Conservation (phyloP, 352 stramenopile genomes). For the Pelagophyceae sp. region DNA sequence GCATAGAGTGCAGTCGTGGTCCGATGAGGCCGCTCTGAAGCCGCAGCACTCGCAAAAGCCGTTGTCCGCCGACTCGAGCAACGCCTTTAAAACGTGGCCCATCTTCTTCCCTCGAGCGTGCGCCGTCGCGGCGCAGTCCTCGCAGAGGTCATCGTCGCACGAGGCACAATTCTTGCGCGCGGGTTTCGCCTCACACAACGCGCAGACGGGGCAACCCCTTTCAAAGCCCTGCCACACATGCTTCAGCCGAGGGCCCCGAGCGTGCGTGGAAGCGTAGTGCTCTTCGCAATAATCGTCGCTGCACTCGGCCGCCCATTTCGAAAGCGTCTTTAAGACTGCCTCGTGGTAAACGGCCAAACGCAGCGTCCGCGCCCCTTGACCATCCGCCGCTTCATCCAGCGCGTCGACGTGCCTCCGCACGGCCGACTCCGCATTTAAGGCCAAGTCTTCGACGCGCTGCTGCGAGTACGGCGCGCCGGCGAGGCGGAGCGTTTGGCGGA, state of each 20-base stretch:
- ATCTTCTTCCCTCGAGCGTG: background rate
- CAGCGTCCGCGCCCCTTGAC: background rate
- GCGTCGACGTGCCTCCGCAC: background rate
- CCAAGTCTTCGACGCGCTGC: background rate
- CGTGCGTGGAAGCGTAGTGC: background rate
- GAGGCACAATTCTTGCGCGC: background rate
- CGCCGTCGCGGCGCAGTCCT: background rate
- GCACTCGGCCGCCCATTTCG: background rate
- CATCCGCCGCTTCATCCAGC: background rate
- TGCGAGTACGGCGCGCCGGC: background rate
- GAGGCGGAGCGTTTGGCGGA: background rate
- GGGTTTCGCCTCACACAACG: conserved; percentile 1
- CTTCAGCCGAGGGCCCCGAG: background rate
- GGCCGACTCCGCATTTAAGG: background rate
- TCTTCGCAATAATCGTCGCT: conserved; percentile 12
- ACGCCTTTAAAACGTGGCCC: background rate
- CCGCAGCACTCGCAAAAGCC: background rate
- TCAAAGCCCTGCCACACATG: background rate
- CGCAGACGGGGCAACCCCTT: background rate
- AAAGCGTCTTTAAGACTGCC: background rate
- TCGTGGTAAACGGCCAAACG: background rate
- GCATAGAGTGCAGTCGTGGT: conserved; percentile 13
- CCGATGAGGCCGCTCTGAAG: background rate
- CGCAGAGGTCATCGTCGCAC: conserved; percentile 7
- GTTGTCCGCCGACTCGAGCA: background rate